Conservation (phyloP, 148 eudicot genomes). For the Silene uniflora region DNA sequence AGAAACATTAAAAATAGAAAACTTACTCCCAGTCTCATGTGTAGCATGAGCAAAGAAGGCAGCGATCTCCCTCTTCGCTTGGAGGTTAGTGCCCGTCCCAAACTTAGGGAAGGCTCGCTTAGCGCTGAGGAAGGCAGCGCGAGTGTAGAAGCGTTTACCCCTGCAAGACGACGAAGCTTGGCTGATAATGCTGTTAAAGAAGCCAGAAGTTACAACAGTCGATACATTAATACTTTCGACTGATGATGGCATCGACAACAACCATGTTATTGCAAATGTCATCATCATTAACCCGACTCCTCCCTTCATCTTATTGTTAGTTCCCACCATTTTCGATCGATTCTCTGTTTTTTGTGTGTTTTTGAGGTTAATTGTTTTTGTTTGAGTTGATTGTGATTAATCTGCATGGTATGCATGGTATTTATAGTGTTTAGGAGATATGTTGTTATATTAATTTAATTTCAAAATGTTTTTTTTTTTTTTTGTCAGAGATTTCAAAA, state of each 20-base stretch:
- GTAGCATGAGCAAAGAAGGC: constrained; percentile 80
- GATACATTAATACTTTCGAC: constrained; percentile 14
- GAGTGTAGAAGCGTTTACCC: constrained; percentile 46
- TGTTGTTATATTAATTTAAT: neutral
- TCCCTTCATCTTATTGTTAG: neutral
- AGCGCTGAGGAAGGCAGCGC: constrained; percentile 39
- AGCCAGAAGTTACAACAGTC: constrained; percentile 19
- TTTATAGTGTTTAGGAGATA: constrained; percentile 15
- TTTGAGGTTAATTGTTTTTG: neutral
- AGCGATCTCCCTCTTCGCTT: constrained; percentile 57
- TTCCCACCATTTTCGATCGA: neutral
- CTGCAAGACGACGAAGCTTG: constrained; percentile 33
- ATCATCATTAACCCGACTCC: constrained; percentile 1
- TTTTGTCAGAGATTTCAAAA: too few relatives aligned
- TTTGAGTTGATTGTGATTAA: neutral
- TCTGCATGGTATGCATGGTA: neutral
- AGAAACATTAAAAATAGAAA: too few relatives aligned
- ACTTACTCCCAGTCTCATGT: constrained; percentile 65
- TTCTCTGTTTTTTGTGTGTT: neutral
- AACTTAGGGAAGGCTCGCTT: constrained; percentile 32
- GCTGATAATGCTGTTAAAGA: constrained; percentile 40
- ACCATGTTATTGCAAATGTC: neutral
- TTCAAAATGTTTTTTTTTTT: neutral
- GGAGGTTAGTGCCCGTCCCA: constrained; percentile 36
- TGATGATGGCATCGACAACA: neutral